These are phyloP conservation scores for Cercospora beticola DNA, from an alignment of 2,329 filamentous ascomycete genomes.

Conservation along the genomic window DNA sequence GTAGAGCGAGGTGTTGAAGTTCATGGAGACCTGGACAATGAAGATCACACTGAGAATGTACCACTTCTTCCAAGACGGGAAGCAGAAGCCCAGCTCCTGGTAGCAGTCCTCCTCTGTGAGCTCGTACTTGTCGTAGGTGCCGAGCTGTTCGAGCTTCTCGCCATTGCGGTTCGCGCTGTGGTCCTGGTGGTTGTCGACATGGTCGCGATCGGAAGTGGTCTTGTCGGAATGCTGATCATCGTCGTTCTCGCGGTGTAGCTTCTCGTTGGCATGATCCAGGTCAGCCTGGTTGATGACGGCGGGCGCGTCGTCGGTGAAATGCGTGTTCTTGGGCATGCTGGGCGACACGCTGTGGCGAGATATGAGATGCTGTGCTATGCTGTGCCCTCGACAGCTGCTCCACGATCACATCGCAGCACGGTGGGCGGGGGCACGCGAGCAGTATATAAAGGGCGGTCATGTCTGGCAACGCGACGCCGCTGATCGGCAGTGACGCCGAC, in stretches of 20 bases:
- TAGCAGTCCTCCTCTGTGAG: conserved; percentile 35
- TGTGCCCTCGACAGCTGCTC: neutral
- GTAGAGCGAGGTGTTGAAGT: conserved; percentile 59
- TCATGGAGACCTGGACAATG: conserved; percentile 57
- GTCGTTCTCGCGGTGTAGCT: conserved; percentile 27
- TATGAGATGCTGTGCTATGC: neutral
- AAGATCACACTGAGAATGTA: conserved; percentile 53
- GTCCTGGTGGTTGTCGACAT: conserved; percentile 6
- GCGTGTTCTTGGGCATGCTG: conserved; percentile 21
- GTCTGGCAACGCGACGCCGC: neutral
- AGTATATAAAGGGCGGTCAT: neutral
- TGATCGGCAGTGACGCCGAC: neutral
- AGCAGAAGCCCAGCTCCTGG: conserved; percentile 48
- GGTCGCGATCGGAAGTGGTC: conserved; percentile 5
- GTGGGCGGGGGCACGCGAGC: neutral
- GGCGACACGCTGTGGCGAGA: neutral
- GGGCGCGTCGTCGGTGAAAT: conserved; percentile 33
- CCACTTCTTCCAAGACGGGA: conserved; percentile 52
- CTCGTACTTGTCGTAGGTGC: conserved; percentile 47
- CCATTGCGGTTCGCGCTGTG: conserved; percentile 12
- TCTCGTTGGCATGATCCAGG: conserved; percentile 32
- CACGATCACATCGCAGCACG: neutral
- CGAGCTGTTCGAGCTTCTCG: conserved; percentile 33
- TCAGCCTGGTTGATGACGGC: conserved; percentile 33
- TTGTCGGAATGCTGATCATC: conserved; percentile 25